Base-by-base conservation (phyloP, 1,284 basidiomycete species). In the Singerocomus inundabilis region DNA sequence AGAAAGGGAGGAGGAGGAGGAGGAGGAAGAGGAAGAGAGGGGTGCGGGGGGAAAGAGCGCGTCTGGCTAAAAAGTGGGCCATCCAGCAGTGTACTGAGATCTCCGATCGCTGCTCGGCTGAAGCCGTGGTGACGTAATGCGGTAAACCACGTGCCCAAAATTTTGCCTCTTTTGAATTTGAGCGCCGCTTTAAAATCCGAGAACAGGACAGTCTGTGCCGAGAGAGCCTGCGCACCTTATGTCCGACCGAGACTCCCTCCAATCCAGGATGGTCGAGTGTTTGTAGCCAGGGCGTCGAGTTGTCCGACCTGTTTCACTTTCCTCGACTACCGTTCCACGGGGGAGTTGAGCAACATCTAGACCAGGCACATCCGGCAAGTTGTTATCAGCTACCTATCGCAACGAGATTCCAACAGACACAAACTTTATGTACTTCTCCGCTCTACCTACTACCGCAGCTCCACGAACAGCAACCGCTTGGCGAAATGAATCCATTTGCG, bases 101-200 rank as follows among this genome's bases (percentile, higher is more conserved):
- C 64, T 70, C 28, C 68, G 68, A 70, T 66, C 55, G 47, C 21
- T 31, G 29, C 30, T 51, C 63, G 66, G 63, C 28, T 51, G 33
- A 45, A 49, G 54, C 67, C 61, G 66, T 36, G 36, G 48, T 64
- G 56, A 66, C 62, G 61, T 53, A 49, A 63, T 31, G 18, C 29
- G 4, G 21, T 21, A 21, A 29, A 34, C 49, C 66, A 66, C 62
- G 62, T 66, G 67, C 43, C 40, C 18, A 2, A 12, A 25, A 21
- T 33, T 25, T 32, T 41, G n/a, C 45, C 40, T 38, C 49, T 52
- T 50, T 53, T 10, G 45, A 35, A n/a, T 57, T 51, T 4, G 15
- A 12, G 34, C 24, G 7, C 46, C 52, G 51, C 47, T 53, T 44
- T 7, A 36, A 48, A 51, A 53, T 46, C 54, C 58, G 56, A 57